Evolutionary conservation across 306 rosid genomes (phyloP), one percentile per base, ranked within the genome.

Genomic region (Betula pendula): DNA sequence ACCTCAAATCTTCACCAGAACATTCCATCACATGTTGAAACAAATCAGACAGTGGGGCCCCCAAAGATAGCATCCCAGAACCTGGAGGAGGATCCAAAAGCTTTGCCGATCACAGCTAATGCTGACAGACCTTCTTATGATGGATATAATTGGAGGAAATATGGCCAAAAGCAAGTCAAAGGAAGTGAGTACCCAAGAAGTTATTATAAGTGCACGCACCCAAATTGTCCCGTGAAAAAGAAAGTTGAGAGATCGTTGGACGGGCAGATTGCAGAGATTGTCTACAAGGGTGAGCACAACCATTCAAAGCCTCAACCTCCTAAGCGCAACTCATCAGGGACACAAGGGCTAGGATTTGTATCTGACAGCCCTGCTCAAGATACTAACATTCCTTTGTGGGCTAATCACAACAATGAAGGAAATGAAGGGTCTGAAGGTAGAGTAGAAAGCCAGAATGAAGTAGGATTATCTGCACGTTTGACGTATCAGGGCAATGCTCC

Each of bases 141-240:
- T 77, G 99, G 97, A 14, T 95, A 95, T 60, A 92, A 95, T 55
- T 95, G 99, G 99, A 89, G 99, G 71, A 95, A 95, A 81, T 95
- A 95, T 77, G 99, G 99, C 67, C 99, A 95, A 84, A 95, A 95
- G 85, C 96, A 92, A 87, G 99, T 95, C 8, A 95, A 92, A 76
- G 99, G 97, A 73, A 95, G 97, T n/a, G 97, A 92, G 84, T 95
- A 77, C 56, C 97, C 99, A 0, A 80, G 97, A 80, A 95, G 99
- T 60, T 95, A 95, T 77, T 95, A 92, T 71, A 95, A 92, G 86
- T 95, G 99, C 86, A 95, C 99, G 3, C 81, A 92, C 79, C 99
- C 97, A 15, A 89, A 87, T 77, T 95, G 97, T 77, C 97, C 94
- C 3, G 97, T 92, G 88, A 95, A 92, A 78, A 95, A 91, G 93